These are phyloP conservation scores for Micractinium sp. DNA, from an alignment of 139 green algal species.

Conservation along the genomic window DNA sequence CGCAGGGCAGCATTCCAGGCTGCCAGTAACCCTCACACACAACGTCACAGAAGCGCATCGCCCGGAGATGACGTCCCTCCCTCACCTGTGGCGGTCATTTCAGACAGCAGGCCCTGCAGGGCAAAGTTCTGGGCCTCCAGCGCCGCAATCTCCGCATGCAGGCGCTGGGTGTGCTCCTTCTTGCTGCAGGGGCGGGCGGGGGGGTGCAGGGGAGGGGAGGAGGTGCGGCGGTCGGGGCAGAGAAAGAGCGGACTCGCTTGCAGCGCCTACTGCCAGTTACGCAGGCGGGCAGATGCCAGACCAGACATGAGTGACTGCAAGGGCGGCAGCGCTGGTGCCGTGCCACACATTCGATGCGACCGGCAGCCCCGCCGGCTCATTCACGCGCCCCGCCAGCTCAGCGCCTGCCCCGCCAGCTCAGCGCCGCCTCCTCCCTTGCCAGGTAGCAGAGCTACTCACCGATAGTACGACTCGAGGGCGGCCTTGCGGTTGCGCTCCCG, in stretches of 20 bases:
- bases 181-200: conserved; percentile 11
- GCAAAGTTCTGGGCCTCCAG: conserved; percentile 30
- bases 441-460: background rate
- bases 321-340: background rate
- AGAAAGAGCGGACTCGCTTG: background rate
- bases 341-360: too few species aligned
- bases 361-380: background rate
- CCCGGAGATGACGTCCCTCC: too few species aligned
- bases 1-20: background rate
- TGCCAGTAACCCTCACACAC: background rate
- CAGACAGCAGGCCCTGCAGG: conserved; percentile 28
- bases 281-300: too few species aligned
- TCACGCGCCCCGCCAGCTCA: background rate
- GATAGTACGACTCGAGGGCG: conserved; percentile 46
- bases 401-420: background rate
- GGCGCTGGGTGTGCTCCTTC: conserved; percentile 4
- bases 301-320: background rate
- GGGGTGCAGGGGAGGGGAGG: background rate
- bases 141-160: background rate
- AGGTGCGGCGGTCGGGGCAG: background rate
- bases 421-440: too few species aligned
- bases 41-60: too few species aligned
- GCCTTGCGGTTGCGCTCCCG: conserved; percentile 48
- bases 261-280: too few species aligned
- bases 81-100: conserved; percentile 18